Evolutionary conservation across 257 asterid genomes (phyloP), one percentile per base, ranked within the genome.

Genomic region (Fraxinus quadrangulata): DNA sequence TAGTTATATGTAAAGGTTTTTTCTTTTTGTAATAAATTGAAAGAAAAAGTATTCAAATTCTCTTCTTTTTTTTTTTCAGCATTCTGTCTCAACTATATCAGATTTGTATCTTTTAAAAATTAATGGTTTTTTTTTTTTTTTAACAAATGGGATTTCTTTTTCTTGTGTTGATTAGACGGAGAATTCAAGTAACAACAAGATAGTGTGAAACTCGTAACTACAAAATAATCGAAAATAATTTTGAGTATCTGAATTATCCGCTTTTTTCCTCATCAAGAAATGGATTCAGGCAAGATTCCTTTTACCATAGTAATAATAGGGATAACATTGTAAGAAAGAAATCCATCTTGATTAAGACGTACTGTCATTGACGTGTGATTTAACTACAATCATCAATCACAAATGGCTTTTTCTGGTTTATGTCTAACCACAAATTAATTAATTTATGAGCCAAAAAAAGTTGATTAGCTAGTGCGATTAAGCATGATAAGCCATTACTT

Each of bases 391-490:
- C 72, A 67, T 71, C 85, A 72, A 72, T 81, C 75, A 77, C 76
- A 59, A 42, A 40, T 21, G 42, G 36, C 49, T 1, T 2, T 2
- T 40, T 36, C 0, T 34, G 42, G 73, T 34, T 34, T 14, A 68
- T 42, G 42, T 39, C 12, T 33, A 8, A 36, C 67, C 71, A 19
- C 51, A 17, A 45, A 21, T 17, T 63, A 26, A 63, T 9, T 39
- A 63, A 34, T 33, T 40, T 31, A 39, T 56, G 45, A 80, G 65
- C 77, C 49, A 67, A 80, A 74, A 59, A 73, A 73, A 36, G 74
- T 19, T 76, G 51, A 72, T 59, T 73, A 78, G 83, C 17, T 23
- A 74, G 70, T 82, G 82, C 74, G 65, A 85, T 82, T 78, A 85
- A 77, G 81, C 81, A 78, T 65, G 70, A 66, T 66, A 42, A 54